phyloP scores from a whole-genome alignment of 306 rosid genomes.

The Alnus rubra region DNA sequence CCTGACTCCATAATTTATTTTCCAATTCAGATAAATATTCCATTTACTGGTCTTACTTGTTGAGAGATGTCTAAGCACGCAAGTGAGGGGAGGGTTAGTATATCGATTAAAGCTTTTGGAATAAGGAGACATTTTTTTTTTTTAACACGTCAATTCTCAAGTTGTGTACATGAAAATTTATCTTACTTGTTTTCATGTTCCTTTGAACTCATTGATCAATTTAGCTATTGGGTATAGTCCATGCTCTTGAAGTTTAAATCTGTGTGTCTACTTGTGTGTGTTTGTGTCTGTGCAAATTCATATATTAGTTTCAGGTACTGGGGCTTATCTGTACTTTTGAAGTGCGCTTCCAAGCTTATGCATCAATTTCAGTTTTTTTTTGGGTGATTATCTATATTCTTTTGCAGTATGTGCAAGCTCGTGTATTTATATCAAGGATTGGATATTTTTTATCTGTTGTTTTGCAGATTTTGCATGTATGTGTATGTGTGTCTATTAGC shows the following conservation, averaged over 20 bases:
- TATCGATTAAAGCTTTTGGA: too few relatives aligned
- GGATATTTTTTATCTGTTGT: not conserved
- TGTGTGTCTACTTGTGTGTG: not conserved
- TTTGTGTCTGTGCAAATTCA: not conserved
- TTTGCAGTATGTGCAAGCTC: not conserved
- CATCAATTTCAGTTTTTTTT: not conserved
- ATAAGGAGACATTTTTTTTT: too few relatives aligned
- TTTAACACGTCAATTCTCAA: not conserved
- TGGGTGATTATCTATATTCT: not conserved
- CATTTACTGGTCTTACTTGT: too few relatives aligned
- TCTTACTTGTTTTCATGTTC: not conserved
- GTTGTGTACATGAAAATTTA: not conserved
- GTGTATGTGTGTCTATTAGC: not conserved
- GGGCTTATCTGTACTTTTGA: not conserved
- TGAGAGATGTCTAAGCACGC: too few relatives aligned
- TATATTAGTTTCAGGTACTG: not conserved
- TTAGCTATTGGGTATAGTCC: not conserved
- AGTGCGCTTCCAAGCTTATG: not conserved
- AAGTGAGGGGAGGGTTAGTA: too few relatives aligned
- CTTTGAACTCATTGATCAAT: not conserved
- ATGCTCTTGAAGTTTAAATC: conserved; percentile 1
- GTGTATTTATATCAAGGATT: too few relatives aligned
- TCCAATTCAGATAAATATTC: too few relatives aligned
- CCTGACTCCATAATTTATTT: too few relatives aligned
- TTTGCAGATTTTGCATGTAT: not conserved